A percentile compares a stretch with the other conserved stretches of the same genome.
Conservation (phyloP, 164 flowering plant genomes). For the Vitis amurensis region DNA sequence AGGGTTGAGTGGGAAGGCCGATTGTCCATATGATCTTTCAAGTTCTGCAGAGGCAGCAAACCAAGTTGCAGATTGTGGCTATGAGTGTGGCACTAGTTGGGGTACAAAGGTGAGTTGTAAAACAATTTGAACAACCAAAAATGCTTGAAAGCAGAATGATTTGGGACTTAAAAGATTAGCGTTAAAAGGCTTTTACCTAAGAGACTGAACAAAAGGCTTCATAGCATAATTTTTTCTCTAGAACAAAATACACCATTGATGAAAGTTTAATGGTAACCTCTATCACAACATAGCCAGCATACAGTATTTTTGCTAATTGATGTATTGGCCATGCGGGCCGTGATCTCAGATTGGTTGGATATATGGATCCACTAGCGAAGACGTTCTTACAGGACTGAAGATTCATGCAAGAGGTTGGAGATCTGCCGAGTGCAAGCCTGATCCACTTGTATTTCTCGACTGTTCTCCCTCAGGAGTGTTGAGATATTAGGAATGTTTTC, state of each 20-base stretch:
- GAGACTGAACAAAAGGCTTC: too few species aligned
- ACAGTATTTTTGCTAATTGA: too few species aligned
- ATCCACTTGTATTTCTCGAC: conserved; percentile 55
- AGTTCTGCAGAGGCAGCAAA: conserved; percentile 34
- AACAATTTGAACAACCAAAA: not conserved
- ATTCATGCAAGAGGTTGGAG: conserved; percentile 60
- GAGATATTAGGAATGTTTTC: too few species aligned
- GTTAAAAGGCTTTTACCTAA: too few species aligned
- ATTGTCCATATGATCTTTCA: conserved; percentile 6
- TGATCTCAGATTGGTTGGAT: conserved; percentile 52
- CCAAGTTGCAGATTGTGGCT: conserved; percentile 38
- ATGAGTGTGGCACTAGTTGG: conserved; percentile 53
- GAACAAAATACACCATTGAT: too few species aligned
- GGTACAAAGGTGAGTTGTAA: conserved; percentile 40
- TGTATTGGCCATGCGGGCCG: too few species aligned
- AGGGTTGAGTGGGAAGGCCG: conserved; percentile 4
- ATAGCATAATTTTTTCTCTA: too few species aligned
- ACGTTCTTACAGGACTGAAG: conserved; percentile 48
- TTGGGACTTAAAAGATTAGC: too few species aligned
- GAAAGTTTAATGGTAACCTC: too few species aligned
- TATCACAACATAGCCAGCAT: too few species aligned
- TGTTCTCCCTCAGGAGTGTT: conserved; percentile 44
- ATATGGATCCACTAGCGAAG: conserved; percentile 59
- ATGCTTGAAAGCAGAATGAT: too few species aligned
- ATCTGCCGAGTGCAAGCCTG: conserved; percentile 22